Base-by-base conservation (phyloP, 768 basidiomycete genomes). In the Agrocybe praecox region DNA sequence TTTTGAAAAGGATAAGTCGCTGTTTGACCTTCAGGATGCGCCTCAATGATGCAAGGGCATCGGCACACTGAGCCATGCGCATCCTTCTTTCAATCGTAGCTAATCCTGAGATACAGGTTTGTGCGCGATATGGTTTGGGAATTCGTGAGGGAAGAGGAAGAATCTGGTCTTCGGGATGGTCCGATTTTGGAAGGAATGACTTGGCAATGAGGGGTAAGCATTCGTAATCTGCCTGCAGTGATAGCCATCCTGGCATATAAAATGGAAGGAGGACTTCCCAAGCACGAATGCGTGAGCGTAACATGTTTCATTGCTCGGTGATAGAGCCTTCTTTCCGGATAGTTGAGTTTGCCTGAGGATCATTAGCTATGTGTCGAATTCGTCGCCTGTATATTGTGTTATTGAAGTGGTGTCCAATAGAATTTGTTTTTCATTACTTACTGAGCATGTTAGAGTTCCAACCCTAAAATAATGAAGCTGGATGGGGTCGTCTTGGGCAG, bases 221-320 rank as follows among this genome's bases (percentile, higher is more conserved):
- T 6, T 19, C 9, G 11, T 19, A 46, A 9, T 59, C 49, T 0
- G 34, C 42, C 3, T 40, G 47, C n/a, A 55, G 58, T 36, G 56
- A 50, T 0, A 59, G 51, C 12, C 59, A 47, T 1, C 61, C 59
- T 0, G 59, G 62, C 46, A 63, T 58, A 32, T 63, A 63, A 1
- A 63, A 11, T 2, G 55, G 29, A 10, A 23, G 2, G 8, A 63
- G 36, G 3, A 5, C 3, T 12, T 40, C 36, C 36, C 36, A 40
- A 6, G n/a, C 36, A 14, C n/a, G 12, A 40, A 40, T 40, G n/a
- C 36, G n/a, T 3, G 36, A 40, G 5, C 36, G 12, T 40, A 40
- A 14, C 4, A 14, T 40, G 12, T 40, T 40, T 6, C 36, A n/a
- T n/a, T 40, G 36, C 12, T 40, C 36, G 14, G n/a, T n/a, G 14